These are phyloP conservation scores for Sclerotinia borealis DNA, from an alignment of 2,329 filamentous ascomycete species.

Conservation along the genomic window DNA sequence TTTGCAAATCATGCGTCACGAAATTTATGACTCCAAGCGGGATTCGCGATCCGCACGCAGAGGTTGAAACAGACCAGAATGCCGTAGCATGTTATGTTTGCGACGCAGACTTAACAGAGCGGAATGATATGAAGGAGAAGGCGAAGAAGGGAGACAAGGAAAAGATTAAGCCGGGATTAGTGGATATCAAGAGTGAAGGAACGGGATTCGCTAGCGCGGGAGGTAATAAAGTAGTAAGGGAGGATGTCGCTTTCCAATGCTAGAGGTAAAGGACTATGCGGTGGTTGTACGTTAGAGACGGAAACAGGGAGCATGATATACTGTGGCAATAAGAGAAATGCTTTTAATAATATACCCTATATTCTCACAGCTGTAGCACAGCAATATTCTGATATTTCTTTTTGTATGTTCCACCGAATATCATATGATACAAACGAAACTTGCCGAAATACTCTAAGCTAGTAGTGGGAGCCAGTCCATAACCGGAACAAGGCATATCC, in stretches of 20 bases:
- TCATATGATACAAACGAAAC: too few relatives aligned
- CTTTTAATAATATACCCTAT: neutral
- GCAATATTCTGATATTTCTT: too few relatives aligned
- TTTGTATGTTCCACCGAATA: too few relatives aligned
- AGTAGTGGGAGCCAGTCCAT: too few relatives aligned
- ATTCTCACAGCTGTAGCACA: neutral
- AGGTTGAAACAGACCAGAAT: slow-evolving; percentile 39
- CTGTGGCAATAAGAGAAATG: neutral
- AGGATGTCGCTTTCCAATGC: slow-evolving; percentile 77
- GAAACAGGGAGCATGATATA: neutral
- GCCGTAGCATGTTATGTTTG: slow-evolving; percentile 76
- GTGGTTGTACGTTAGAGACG: neutral
- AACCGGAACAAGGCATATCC: too few relatives aligned
- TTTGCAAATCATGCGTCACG: slow-evolving; percentile 78
- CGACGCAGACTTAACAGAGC: slow-evolving; percentile 64
- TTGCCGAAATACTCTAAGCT: too few relatives aligned
- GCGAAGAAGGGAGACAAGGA: slow-evolving; percentile 46
- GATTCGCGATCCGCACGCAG: slow-evolving; percentile 54
- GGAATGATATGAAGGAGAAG: slow-evolving; percentile 38
- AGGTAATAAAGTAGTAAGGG: slow-evolving; percentile 71
- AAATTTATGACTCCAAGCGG: slow-evolving; percentile 67
- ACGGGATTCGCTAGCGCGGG: slow-evolving; percentile 92
- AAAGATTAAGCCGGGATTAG: slow-evolving; percentile 62
- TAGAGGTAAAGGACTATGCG: slow-evolving; percentile 32
- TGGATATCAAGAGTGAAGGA: slow-evolving; percentile 77